phyloP scores from a whole-genome alignment of 2,329 filamentous ascomycete genomes.

The Ophiocordyceps sinensis region DNA sequence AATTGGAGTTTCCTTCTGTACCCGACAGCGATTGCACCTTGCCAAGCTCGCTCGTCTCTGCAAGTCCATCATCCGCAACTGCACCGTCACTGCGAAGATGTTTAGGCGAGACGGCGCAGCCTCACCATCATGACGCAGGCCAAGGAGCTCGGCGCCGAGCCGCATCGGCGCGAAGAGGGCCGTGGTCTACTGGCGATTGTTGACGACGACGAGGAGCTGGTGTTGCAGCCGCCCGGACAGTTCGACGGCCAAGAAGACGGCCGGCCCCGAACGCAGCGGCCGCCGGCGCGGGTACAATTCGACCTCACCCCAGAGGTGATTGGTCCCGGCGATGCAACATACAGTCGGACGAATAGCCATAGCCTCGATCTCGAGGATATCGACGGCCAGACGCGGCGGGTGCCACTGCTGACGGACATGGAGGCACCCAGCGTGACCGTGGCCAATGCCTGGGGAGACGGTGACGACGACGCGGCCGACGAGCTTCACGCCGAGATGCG shows the following conservation, averaged over 20 bases:
- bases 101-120: slow-evolving; percentile 3
- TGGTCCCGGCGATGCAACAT: slow-evolving; percentile 11
- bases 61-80: not conserved
- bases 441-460: slow-evolving; percentile 35
- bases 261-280: slow-evolving; percentile 7
- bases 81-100: slow-evolving; percentile 4
- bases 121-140: slow-evolving; percentile 17
- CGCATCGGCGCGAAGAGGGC: slow-evolving; percentile 17
- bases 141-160: slow-evolving; percentile 13
- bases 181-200: slow-evolving; percentile 15
- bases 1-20: too few relatives aligned
- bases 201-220: slow-evolving; percentile 3
- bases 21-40: not conserved
- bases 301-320: slow-evolving; percentile 37
- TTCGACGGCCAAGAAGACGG: slow-evolving; percentile 8
- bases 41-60: not conserved
- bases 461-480: slow-evolving; percentile 20
- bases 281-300: slow-evolving; percentile 52
- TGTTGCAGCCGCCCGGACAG: not conserved
- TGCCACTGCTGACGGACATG: slow-evolving; percentile 68
- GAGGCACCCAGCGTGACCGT: slow-evolving; percentile 66
- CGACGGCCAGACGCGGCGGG: slow-evolving; percentile 31
- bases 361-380: slow-evolving; percentile 34
- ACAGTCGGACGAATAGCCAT: slow-evolving; percentile 5
- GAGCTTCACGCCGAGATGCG: slow-evolving; percentile 39